Base-by-base conservation (phyloP, 805 yeast species). In the Komagataella ulmi region DNA sequence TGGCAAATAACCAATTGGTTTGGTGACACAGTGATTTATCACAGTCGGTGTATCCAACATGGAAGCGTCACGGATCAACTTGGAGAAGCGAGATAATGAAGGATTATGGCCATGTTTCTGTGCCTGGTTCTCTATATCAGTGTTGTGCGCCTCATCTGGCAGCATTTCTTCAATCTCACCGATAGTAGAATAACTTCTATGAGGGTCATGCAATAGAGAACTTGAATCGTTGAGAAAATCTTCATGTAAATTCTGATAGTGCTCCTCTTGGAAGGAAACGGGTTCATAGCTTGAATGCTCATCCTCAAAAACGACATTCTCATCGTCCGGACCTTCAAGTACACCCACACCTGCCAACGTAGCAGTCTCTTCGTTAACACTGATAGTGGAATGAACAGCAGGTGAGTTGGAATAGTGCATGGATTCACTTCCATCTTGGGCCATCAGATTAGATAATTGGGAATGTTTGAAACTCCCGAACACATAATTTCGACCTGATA, bases 1-100 rank as follows among this genome's bases (percentile, higher is more conserved):
- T 0, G 99, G 98, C 2, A 80, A 50, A 59, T 75, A 80, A 8
- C 66, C 56, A 3, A 74, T 55, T 1, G 84, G 82, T 53, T 65
- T 67, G 1, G 65, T 51, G 12, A 68, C 6, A 43, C 63, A 59
- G 48, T 65, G 60, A 3, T 54, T 47, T 2, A 62, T 10, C 1
- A 63, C 24, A 1, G 61, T 59, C 12, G 59, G 54, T 24, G 53
- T 51, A 49, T 63, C 60, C 6, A 64, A 55, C 14, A 49, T 18
- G 47, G 24, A 45, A 45, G 24, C 17, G 12, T 45, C 24, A 24
- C 23, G 23, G 18, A 45, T 45, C n/a, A 45, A 18, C 3, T 24
- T 45, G 23, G 24, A 17, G 5, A 24, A 18, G 5, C 30, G 24
- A 10, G 47, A 21, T 18, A 45, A n/a, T 6, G 30, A 24, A 7